A percentile compares a stretch with the other conserved stretches of the same genome.
Conservation (phyloP, 495 filamentous ascomycete species). For the Talaromyces stipitatus region DNA sequence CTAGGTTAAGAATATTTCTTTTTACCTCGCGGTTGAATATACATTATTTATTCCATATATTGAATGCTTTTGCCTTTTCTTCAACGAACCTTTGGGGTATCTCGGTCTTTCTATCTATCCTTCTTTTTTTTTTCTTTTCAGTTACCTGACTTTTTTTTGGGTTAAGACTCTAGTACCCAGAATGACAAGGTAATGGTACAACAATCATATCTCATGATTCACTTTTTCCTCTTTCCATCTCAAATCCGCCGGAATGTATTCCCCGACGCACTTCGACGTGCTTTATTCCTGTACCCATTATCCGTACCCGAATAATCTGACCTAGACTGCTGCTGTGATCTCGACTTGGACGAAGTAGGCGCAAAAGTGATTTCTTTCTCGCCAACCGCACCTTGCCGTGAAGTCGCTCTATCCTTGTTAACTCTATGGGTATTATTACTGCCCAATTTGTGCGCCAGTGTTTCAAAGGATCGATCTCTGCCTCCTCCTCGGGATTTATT, state of each 20-base stretch:
- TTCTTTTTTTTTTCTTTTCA: neutral
- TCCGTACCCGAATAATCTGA: conserved; percentile 3
- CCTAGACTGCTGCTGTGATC: conserved; percentile 22
- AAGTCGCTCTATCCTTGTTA: conserved; percentile 21
- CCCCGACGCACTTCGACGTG: conserved; percentile 43
- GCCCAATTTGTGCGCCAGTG: conserved; percentile 50
- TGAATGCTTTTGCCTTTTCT: neutral
- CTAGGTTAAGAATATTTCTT: neutral
- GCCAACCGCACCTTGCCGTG: conserved; percentile 57
- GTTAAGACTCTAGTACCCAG: neutral
- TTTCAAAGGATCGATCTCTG: conserved; percentile 60
- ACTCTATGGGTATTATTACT: conserved; percentile 4
- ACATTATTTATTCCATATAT: neutral
- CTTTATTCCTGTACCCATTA: conserved; percentile 27
- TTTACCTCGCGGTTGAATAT: neutral
- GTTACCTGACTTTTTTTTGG: neutral
- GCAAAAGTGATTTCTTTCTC: conserved; percentile 84
- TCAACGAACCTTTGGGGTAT: neutral
- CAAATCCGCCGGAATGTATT: conserved; percentile 48
- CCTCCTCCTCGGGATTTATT: conserved; percentile 6
- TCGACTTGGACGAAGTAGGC: conserved; percentile 36
- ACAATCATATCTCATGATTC: neutral
- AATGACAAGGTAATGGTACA: no score
- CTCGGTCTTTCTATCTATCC: neutral
- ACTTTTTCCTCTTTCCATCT: conserved; percentile 15